A percentile compares a stretch with the other conserved stretches of the same genome.
phyloP scores from a whole-genome alignment of 2,329 filamentous ascomycete species.

The Fusarium sp. region DNA sequence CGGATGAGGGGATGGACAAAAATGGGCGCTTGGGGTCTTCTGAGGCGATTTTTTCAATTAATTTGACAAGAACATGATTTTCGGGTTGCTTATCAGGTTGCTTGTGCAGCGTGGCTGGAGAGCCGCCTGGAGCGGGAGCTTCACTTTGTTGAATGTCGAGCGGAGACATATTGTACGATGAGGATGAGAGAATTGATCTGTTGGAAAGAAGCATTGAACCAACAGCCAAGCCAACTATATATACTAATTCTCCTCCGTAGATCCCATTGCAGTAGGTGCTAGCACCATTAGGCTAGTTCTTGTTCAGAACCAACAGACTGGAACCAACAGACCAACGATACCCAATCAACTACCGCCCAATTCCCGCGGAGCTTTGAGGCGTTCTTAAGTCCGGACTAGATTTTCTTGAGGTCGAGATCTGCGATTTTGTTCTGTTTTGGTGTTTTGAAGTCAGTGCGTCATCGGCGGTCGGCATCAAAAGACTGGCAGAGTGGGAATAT shows the following conservation, averaged over 20 bases:
- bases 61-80: background rate
- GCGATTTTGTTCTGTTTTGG: background rate
- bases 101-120: background rate
- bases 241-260: background rate
- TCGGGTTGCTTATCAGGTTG: too few species aligned
- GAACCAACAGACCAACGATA: background rate
- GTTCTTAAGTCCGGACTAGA: background rate
- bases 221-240: background rate
- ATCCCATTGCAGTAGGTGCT: background rate
- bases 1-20: background rate
- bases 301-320: background rate
- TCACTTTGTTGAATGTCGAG: background rate
- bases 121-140: background rate
- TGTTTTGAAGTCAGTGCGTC: background rate
- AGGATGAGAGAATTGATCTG: background rate
- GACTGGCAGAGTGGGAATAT: too few species aligned
- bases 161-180: background rate
- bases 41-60: background rate
- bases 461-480: background rate
- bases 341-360: background rate
- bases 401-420: background rate
- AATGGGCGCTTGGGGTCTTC: background rate
- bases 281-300: background rate
- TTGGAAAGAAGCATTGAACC: accelerated
- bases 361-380: background rate